Conservation (phyloP, 202 grass and related monocot species). For the Eragrostis tef region DNA sequence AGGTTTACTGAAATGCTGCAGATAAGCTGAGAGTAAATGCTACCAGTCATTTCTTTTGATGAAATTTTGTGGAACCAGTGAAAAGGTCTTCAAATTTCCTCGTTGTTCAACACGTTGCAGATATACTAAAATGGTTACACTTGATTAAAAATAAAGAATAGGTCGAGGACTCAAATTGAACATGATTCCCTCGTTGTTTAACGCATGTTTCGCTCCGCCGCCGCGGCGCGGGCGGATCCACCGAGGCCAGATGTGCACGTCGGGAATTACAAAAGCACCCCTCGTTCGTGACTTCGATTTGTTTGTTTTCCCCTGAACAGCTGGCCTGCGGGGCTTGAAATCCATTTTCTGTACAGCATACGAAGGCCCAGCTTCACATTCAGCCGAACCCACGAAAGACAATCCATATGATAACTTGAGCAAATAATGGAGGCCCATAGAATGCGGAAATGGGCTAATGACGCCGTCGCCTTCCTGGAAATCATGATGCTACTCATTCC, state of each 20-base stretch:
- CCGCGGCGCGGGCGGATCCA: conserved; percentile 42
- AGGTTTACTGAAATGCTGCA: not conserved
- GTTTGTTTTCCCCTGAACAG: not conserved
- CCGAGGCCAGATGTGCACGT: conserved; percentile 26
- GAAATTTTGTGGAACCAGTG: not conserved
- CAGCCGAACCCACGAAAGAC: no score
- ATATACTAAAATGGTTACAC: not conserved
- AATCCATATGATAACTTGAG: no score
- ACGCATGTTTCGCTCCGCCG: not conserved
- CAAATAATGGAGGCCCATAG: no score
- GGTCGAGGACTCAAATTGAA: not conserved
- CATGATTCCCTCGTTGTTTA: not conserved
- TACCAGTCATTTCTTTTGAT: not conserved
- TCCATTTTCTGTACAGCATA: no score
- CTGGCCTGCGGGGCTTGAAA: no score
- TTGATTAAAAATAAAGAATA: not conserved
- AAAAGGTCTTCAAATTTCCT: not conserved
- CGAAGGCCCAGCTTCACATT: no score
- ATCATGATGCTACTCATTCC: no score
- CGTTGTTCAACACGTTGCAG: no score
- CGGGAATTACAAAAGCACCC: conserved; percentile 23
- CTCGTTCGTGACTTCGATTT: not conserved
- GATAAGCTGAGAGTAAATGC: no score
- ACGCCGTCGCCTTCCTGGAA: no score
- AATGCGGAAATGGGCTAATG: no score